phyloP scores from a whole-genome alignment of 306 rosid genomes.

The Acacia confusa region DNA sequence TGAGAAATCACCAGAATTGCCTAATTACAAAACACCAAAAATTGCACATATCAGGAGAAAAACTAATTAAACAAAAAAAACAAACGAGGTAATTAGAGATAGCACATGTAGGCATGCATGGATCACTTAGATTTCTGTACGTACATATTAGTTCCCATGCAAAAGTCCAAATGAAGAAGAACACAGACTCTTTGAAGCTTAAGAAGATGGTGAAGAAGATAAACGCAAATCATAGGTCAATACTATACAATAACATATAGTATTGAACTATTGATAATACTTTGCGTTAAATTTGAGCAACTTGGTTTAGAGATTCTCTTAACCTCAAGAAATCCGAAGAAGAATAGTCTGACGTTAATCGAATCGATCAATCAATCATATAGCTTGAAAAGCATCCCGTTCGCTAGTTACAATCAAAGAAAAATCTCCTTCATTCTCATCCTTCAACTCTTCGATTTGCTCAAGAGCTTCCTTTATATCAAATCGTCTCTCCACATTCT shows the following conservation, averaged over 20 bases:
- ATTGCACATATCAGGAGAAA: not conserved
- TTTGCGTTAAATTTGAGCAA: not conserved
- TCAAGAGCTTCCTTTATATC: slow-evolving; percentile 60
- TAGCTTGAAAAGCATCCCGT: slow-evolving; percentile 45
- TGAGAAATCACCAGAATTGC: not conserved
- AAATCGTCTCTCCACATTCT: slow-evolving; percentile 75
- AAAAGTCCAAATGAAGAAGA: not conserved
- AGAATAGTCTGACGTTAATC: not conserved
- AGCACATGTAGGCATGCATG: not conserved
- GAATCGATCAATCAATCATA: slow-evolving; percentile 17
- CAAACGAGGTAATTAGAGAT: slow-evolving; percentile 20
- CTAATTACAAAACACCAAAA: slow-evolving; percentile 17
- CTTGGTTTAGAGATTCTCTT: not conserved
- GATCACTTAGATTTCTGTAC: slow-evolving; percentile 1
- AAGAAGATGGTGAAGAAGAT: too few species aligned
- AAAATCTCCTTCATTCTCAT: slow-evolving; percentile 39
- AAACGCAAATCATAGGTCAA: not conserved
- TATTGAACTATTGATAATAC: not conserved
- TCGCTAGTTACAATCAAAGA: slow-evolving; percentile 38
- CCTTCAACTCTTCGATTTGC: slow-evolving; percentile 61
- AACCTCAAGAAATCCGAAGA: not conserved
- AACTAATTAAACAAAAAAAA: slow-evolving; percentile 12
- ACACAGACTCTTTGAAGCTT: not conserved
- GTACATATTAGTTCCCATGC: slow-evolving; percentile 6
- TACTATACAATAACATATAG: not conserved